These are phyloP conservation scores for Acrocalymma vagum DNA, from an alignment of 2,329 filamentous ascomycete genomes.

Conservation along the genomic window DNA sequence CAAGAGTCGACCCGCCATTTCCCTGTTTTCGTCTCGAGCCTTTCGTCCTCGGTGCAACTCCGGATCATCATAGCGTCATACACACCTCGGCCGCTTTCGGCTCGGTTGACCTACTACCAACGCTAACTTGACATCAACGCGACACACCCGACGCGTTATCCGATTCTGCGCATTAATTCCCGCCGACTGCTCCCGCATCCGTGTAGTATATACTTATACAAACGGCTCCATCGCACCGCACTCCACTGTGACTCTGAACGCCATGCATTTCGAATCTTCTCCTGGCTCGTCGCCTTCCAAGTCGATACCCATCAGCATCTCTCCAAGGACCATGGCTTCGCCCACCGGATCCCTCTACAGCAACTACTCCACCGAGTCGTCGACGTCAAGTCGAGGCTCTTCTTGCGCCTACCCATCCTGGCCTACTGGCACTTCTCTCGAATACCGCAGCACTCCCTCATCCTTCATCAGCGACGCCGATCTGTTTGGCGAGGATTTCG, in stretches of 20 bases:
- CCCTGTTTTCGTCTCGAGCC: slow-evolving; percentile 26
- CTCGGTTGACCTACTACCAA: slow-evolving; percentile 38
- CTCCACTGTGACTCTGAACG: slow-evolving; percentile 24
- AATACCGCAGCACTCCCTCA: slow-evolving; percentile 45
- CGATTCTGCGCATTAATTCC: slow-evolving; percentile 17
- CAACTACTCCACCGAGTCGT: slow-evolving; percentile 38
- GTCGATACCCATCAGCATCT: slow-evolving; percentile 48
- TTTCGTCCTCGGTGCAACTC: too few relatives aligned
- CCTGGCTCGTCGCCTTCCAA: slow-evolving; percentile 48
- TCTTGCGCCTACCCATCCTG: slow-evolving; percentile 52
- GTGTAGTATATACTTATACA: slow-evolving; percentile 33
- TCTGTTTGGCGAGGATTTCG: slow-evolving; percentile 49
- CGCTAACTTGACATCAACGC: slow-evolving; percentile 26
- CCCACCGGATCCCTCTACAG: slow-evolving; percentile 46
- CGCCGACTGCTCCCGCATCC: slow-evolving; percentile 34
- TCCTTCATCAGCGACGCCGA: slow-evolving; percentile 53
- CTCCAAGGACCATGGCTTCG: slow-evolving; percentile 44
- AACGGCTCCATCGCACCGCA: slow-evolving; percentile 36
- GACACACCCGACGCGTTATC: slow-evolving; percentile 13
- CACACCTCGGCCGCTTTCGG: slow-evolving; percentile 32
- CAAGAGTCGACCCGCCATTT: slow-evolving; percentile 20
- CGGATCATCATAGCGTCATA: slow-evolving; percentile 35
- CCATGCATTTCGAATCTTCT: slow-evolving; percentile 48
- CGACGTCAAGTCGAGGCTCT: slow-evolving; percentile 39
- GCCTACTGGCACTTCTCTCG: slow-evolving; percentile 48